Conservation (phyloP, 345 rosid genomes). For the Linum lewisii region DNA sequence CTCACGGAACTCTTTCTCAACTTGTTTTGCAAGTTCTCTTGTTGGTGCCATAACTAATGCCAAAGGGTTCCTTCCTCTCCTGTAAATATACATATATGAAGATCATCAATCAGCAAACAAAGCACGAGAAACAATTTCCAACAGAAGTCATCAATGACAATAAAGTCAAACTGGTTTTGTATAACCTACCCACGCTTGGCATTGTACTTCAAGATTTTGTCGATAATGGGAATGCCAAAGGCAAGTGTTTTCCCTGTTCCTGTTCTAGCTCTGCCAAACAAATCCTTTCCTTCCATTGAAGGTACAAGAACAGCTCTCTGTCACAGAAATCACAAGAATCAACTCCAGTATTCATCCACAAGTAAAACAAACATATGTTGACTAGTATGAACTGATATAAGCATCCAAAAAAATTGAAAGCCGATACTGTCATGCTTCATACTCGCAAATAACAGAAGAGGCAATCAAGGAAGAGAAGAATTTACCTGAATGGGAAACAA, state of each 20-base stretch:
- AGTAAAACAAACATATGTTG: no score
- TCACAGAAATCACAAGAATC: neutral
- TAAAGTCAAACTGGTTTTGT: no score
- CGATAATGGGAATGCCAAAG: slow-evolving; percentile 33
- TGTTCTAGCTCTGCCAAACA: slow-evolving; percentile 35
- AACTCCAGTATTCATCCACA: neutral
- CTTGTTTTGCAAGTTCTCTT: slow-evolving; percentile 35
- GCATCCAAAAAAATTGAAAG: no score
- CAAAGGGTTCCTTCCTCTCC: slow-evolving; percentile 32
- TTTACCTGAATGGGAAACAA: neutral
- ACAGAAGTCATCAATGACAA: neutral
- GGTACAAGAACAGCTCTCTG: neutral
- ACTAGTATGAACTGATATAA: no score
- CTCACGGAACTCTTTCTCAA: slow-evolving; percentile 29
- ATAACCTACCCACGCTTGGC: no score
- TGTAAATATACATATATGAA: slow-evolving; percentile 26
- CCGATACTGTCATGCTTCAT: no score
- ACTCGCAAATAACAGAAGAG: no score
- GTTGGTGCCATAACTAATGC: slow-evolving; percentile 39
- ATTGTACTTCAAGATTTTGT: slow-evolving; percentile 12
- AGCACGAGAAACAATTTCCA: neutral
- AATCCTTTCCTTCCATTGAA: slow-evolving; percentile 21
- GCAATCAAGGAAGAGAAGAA: no score
- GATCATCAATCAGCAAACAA: neutral
- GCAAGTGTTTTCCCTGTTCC: slow-evolving; percentile 43